Conservation (phyloP, 805 yeast genomes). For the Monosporozyma solicola region DNA sequence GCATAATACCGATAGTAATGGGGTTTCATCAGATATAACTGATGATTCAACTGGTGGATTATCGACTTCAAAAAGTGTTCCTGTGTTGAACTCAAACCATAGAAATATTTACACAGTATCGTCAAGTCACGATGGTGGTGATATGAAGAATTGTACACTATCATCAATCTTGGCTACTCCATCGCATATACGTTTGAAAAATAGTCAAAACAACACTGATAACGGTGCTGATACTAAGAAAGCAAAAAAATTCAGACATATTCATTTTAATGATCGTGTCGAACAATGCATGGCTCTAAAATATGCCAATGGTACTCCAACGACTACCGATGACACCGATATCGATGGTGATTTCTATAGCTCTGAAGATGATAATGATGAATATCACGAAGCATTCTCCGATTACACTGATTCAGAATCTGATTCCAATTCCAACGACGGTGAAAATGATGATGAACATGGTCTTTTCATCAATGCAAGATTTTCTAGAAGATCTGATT, state of each 20-base stretch:
- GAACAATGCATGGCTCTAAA: slow-evolving; percentile 83
- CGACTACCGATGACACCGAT: slow-evolving; percentile 17
- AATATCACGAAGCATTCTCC: slow-evolving; percentile 2
- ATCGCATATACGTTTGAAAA: slow-evolving; percentile 2
- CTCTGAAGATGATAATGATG: slow-evolving; percentile 6
- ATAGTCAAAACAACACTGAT: not conserved
- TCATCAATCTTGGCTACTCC: slow-evolving; percentile 14
- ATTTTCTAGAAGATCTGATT: slow-evolving; percentile 23
- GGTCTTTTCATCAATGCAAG: slow-evolving; percentile 29
- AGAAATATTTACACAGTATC: not conserved
- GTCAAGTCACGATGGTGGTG: not conserved
- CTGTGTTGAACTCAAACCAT: slow-evolving; percentile 1
- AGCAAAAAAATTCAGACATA: slow-evolving; percentile 40
- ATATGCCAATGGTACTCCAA: slow-evolving; percentile 25
- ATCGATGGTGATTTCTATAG: not conserved
- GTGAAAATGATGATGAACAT: slow-evolving; percentile 27
- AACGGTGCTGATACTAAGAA: slow-evolving; percentile 1
- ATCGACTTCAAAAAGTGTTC: not conserved
- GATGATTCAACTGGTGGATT: too few relatives aligned
- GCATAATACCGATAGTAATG: not conserved
- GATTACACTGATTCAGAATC: slow-evolving; percentile 2
- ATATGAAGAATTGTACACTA: slow-evolving; percentile 1
- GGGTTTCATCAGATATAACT: not conserved
- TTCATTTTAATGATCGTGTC: slow-evolving; percentile 90
- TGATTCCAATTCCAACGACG: slow-evolving; percentile 16